Percentiles rank a stretch among this genome's conserved stretches.
Conservation (phyloP, 2,329 filamentous ascomycete genomes). For the Lasiodiplodia gonubiensis region DNA sequence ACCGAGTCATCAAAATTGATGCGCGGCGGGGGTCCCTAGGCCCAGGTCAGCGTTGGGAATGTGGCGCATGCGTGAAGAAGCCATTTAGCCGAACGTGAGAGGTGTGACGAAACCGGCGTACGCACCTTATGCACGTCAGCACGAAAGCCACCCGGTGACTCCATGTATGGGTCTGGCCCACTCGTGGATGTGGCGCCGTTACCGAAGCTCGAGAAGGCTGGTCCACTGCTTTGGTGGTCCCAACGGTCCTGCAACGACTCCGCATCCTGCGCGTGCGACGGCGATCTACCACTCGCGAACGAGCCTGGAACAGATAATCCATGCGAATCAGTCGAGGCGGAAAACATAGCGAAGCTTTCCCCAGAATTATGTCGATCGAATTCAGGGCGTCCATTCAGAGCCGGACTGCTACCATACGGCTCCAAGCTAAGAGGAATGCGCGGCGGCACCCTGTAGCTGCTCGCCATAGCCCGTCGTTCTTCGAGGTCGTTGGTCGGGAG, state of each 20-base stretch:
- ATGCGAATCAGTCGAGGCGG: constrained; percentile 65
- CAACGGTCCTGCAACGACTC: constrained; percentile 40
- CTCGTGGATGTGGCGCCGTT: constrained; percentile 29
- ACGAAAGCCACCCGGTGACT: constrained; percentile 15
- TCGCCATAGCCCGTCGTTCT: constrained; percentile 45
- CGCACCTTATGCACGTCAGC: constrained; percentile 30
- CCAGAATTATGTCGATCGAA: constrained; percentile 61
- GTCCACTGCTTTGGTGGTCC: constrained; percentile 32
- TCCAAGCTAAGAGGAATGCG: constrained; percentile 59
- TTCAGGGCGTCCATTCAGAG: constrained; percentile 43
- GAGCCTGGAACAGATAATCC: constrained; percentile 59
- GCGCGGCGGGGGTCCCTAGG: constrained; percentile 26
- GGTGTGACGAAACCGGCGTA: constrained; percentile 25
- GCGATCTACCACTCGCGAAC: constrained; percentile 45
- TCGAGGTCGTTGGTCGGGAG: constrained; percentile 43
- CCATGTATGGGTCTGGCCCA: constrained; percentile 27
- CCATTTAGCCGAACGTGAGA: constrained; percentile 14
- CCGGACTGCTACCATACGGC: constrained; percentile 45
- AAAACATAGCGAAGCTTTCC: constrained; percentile 69
- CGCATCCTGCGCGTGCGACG: constrained; percentile 37
- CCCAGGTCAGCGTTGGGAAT: constrained; percentile 24
- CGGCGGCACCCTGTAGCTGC: constrained; percentile 56
- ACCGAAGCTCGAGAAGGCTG: constrained; percentile 43
- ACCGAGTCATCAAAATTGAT: constrained; percentile 27
- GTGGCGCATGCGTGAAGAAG: constrained; percentile 27